Base-by-base conservation (phyloP, 495 filamentous ascomycete genomes). In the Penicillium parvum region DNA sequence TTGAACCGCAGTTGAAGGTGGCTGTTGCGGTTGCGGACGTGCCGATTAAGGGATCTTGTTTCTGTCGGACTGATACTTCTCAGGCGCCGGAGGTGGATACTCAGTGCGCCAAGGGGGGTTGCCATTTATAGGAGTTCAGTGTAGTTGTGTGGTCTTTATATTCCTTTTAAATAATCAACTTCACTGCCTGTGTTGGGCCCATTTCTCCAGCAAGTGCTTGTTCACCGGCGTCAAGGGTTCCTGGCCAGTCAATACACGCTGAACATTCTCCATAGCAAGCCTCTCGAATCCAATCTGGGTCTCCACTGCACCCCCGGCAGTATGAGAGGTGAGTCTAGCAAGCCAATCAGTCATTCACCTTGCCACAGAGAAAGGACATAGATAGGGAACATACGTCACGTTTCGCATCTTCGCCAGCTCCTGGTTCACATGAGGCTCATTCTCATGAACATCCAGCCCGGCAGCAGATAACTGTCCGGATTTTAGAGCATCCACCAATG, bases 11-110 rank as follows among this genome's bases (percentile, higher is more conserved):
- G 47, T 50, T 85, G 30, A 65, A 67, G 33, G 32, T 74, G 22
- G 79, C 77, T 1, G 14, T 74, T 20, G 74, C 71, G 0, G 65
- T 69, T 2, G 77, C 82, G 0, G 82, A 85, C 68, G 67, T 84
- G 10, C 67, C 68, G 0, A 66, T 85, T 11, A 65, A 58, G 30
- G 65, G 76, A 15, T 81, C 77, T 3, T 85, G 82, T 46, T 83
- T 78, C 46, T 85, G 81, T 53, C 71, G 80, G 32, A 37, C 32
- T 14, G 53, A 66, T 47, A 63, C 50, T n/a, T 53, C 45, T 1
- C 27, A 50, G 27, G 43, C 50, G 12, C 50, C 55, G 9, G 27
- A 46, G 16, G 20, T 49, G 14, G 29, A 30, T 2, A 45, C 40
- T 8, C 10, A n/a, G n/a, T 59, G 56, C 27, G 47, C 43, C 14